These are phyloP conservation scores for Coniochaeta sp. DNA, from an alignment of 2,329 filamentous ascomycete genomes.

Conservation along the genomic window DNA sequence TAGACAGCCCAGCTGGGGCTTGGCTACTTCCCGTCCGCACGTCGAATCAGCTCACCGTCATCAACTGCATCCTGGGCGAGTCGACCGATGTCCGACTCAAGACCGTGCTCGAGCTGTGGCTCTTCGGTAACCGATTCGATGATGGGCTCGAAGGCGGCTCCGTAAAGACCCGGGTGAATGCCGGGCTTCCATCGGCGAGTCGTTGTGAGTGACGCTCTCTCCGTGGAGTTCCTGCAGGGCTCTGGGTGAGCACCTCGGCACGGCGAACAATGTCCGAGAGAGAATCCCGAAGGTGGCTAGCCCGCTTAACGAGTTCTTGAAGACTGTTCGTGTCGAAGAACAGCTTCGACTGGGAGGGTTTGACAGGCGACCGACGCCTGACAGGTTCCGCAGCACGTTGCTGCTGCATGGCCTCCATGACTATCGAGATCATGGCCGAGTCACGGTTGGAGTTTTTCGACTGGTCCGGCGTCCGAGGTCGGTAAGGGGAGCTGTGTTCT, in stretches of 20 bases:
- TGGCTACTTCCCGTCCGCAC: not conserved
- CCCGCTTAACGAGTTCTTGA: constrained; percentile 58
- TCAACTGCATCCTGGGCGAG: constrained; percentile 54
- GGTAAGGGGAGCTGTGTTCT: constrained; percentile 24
- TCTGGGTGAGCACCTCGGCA: constrained; percentile 50
- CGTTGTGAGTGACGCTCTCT: constrained; percentile 34
- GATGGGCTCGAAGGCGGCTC: constrained; percentile 51
- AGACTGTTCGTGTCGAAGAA: constrained; percentile 64
- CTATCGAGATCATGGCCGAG: constrained; percentile 48
- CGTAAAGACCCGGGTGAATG: constrained; percentile 60
- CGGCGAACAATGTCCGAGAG: constrained; percentile 53
- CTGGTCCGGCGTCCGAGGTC: constrained; percentile 32
- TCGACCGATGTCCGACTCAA: constrained; percentile 42
- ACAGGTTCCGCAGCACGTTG: constrained; percentile 37
- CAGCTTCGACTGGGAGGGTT: constrained; percentile 42
- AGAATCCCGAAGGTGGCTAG: constrained; percentile 50
- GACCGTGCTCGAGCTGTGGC: constrained; percentile 46
- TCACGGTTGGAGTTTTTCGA: constrained; percentile 19
- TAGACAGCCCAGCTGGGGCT: not conserved
- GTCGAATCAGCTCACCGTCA: constrained; percentile 49
- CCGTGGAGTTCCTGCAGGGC: constrained; percentile 43
- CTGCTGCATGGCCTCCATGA: constrained; percentile 57
- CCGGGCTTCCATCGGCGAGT: constrained; percentile 50
- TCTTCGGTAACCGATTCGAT: constrained; percentile 41
- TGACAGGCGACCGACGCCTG: constrained; percentile 20